Base-by-base conservation (phyloP, 345 rosid species). In the Bruguiera gymnorhiza region DNA sequence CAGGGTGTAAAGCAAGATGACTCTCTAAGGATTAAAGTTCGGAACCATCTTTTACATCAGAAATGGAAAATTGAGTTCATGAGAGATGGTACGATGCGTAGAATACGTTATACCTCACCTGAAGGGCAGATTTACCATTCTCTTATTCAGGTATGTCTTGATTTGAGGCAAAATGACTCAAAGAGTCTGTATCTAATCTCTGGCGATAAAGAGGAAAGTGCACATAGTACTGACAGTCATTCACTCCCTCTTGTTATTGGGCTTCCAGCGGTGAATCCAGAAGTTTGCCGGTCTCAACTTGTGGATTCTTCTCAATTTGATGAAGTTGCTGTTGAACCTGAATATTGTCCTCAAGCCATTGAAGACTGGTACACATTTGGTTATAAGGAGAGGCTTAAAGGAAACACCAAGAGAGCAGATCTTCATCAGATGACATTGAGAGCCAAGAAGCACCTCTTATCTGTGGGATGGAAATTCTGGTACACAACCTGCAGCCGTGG, bases 51-150 rank as follows among this genome's bases (percentile, higher is more conserved):
- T 72, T 72, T 67, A 57, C 62, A 83, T 68, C 63, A 76, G 63
- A 84, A 82, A 56, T 89, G 96, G 98, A 80, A 77, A 74, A 78
- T 84, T 66, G 86, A 88, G 62, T 76, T 56, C 54, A 60, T 5
- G 65, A 73, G 23, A 6, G 37, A 69, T 43, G 50, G 5, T 36
- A 51, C 73, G 23, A 21, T 2, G 3, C 23, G 0, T 6, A 86
- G 86, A 67, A 36, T 78, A 13, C 92, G 91, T 63, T 93, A 88
- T 70, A 37, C 64, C 60, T 84, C 97, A 63, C 98, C 98, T 70
- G 65, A 72, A 52, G 84, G 89, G 21, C 77, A 77, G 68, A 8
- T 30, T 24, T 87, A 83, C 76, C 48, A 70, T 32, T 93, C 98
- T 75, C 88, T 93, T 79, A 68, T 64, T 48, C 71, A 70, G 70